phyloP scores from a whole-genome alignment of 192 early-diverging fungal species.

The Ambispora gerdemannii region DNA sequence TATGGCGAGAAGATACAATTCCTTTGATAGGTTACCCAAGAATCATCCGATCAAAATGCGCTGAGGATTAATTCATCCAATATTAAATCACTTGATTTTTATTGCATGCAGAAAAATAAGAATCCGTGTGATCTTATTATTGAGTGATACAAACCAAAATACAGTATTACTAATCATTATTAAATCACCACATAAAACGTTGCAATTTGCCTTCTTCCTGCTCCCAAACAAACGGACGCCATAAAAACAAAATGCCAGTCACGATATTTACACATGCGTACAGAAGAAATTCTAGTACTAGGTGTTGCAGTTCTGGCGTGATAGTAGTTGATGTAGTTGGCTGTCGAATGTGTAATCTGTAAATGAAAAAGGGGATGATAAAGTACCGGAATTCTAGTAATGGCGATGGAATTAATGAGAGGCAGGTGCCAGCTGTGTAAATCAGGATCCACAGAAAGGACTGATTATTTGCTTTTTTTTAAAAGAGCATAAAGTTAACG shows the following conservation, averaged over 20 bases:
- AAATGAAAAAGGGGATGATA: constrained; percentile 80
- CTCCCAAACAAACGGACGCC: constrained; percentile 71
- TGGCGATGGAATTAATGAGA: constrained; percentile 85
- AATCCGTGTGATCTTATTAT: too few species aligned
- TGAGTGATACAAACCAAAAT: too few species aligned
- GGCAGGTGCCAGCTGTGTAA: constrained; percentile 48
- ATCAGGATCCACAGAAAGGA: constrained; percentile 54
- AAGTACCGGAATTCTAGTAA: constrained; percentile 96
- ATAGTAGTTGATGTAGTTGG: too few species aligned
- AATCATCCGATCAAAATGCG: too few species aligned
- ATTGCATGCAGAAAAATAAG: too few species aligned
- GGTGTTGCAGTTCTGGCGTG: constrained; percentile 23
- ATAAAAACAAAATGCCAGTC: constrained; percentile 77
- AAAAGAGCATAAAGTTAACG: neutral
- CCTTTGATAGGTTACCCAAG: too few species aligned
- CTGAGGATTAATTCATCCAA: too few species aligned
- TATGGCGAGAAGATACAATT: too few species aligned
- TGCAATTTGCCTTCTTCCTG: constrained; percentile 65
- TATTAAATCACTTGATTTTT: too few species aligned
- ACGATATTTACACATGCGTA: constrained; percentile 58
- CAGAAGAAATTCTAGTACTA: constrained; percentile 44
- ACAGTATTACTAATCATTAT: too few species aligned
- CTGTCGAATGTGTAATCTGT: constrained; percentile 60
- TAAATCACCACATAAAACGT: constrained; percentile 99
- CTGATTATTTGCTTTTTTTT: constrained; percentile 39